These are phyloP conservation scores for Triangularia setosa DNA, from an alignment of 2,329 filamentous ascomycete species.

Conservation along the genomic window DNA sequence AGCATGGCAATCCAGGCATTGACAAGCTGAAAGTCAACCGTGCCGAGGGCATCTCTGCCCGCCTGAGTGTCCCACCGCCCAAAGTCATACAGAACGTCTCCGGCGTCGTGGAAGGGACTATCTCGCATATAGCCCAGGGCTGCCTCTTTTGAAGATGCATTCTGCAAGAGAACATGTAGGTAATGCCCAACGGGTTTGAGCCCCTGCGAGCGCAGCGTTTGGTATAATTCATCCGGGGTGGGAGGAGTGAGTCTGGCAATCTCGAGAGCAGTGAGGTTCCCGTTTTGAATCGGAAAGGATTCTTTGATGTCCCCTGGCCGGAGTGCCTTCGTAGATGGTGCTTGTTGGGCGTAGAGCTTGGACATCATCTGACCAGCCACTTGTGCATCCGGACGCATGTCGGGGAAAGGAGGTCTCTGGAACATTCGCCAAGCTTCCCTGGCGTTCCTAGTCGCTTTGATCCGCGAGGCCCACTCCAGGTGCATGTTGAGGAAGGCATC, in stretches of 20 bases:
- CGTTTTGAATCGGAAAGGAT: constrained; percentile 49
- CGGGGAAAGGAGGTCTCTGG: constrained; percentile 34
- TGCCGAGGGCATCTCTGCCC: background rate
- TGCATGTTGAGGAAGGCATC: constrained; percentile 34
- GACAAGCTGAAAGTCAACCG: constrained; percentile 34
- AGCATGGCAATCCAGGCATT: constrained; percentile 50
- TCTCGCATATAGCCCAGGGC: constrained; percentile 42
- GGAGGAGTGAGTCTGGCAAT: constrained; percentile 60
- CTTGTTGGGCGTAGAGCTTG: constrained; percentile 45
- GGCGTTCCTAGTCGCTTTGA: constrained; percentile 56
- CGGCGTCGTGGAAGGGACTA: constrained; percentile 29
- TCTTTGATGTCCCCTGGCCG: constrained; percentile 60
- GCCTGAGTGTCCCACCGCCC: constrained; percentile 6
- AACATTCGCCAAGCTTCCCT: constrained; percentile 58
- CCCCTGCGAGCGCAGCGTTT: constrained; percentile 50
- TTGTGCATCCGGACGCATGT: constrained; percentile 34
- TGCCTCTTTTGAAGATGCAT: constrained; percentile 45
- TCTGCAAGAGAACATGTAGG: constrained; percentile 52
- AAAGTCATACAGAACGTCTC: constrained; percentile 37
- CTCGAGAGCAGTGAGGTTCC: constrained; percentile 62
- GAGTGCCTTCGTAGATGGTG: constrained; percentile 25
- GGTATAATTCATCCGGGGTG: constrained; percentile 53
- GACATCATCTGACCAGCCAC: constrained; percentile 60
- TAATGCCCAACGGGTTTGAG: constrained; percentile 47
- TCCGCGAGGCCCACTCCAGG: constrained; percentile 50